phyloP scores from a whole-genome alignment of 2,329 filamentous ascomycete species.

The Penicillium brevicompactum region DNA sequence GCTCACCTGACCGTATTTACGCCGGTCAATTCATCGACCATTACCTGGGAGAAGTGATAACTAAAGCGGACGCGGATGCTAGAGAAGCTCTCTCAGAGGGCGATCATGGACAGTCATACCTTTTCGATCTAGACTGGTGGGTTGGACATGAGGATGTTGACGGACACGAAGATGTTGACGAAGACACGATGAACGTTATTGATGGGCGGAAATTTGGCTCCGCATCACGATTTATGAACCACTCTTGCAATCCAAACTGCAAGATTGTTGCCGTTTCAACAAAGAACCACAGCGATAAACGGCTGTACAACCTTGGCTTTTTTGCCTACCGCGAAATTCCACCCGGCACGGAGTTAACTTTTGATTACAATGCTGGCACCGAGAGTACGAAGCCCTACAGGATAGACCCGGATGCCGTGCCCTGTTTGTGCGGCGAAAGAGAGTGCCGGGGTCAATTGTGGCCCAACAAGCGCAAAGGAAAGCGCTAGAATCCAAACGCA shows the following conservation, averaged over 20 bases:
- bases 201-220: constrained; percentile 48
- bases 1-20: constrained; percentile 39
- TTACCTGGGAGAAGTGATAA: constrained; percentile 50
- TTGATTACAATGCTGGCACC: constrained; percentile 48
- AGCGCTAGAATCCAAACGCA: constrained; percentile 2
- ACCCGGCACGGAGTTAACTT: constrained; percentile 47
- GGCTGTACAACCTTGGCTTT: constrained; percentile 51
- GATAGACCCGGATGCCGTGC: constrained; percentile 41
- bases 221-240: constrained; percentile 51
- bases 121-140: constrained; percentile 47
- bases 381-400: constrained; percentile 20
- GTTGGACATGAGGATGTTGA: constrained; percentile 23
- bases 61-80: constrained; percentile 35
- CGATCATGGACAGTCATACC: constrained; percentile 37
- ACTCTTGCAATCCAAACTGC: constrained; percentile 52
- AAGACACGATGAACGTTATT: constrained; percentile 39
- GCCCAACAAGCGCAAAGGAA: constrained; percentile 41
- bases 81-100: constrained; percentile 38
- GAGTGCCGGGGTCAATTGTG: constrained; percentile 50
- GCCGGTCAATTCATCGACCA: constrained; percentile 49
- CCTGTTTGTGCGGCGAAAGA: constrained; percentile 47
- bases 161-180: constrained; percentile 21
- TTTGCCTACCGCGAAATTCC: constrained; percentile 48
- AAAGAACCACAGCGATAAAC: constrained; percentile 39
- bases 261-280: constrained; percentile 47